Base-by-base conservation (phyloP, 108 stramenopile genomes). In the Epithemia pelagica region DNA sequence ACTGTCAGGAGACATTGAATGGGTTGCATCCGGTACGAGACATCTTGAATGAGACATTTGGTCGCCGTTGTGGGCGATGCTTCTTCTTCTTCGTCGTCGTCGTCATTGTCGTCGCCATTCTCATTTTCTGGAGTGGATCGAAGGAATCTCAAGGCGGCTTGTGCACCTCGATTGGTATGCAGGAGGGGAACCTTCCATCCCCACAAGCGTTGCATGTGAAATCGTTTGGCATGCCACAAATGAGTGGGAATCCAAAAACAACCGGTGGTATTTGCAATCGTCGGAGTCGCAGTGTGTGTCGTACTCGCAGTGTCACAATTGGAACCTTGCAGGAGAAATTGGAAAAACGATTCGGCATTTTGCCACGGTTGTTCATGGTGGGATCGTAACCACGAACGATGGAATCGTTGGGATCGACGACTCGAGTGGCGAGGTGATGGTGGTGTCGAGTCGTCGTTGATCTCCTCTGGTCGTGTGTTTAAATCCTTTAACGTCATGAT, bases 191-290 rank as follows among this genome's bases (percentile, higher is more conserved):
- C 69, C 3, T 72, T 62, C 91, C 85, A 90, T 27, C 79, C 74
- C 74, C 74, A 82, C 59, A 89, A 28, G 29, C 67, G 30, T 28
- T 66, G 61, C 71, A 88, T 83, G 46, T 87, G 88, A 77, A 93
- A 93, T 51, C 91, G 81, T 73, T 93, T 90, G 31, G 85, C 78
- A 64, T 93, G 89, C 91, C 91, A 93, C 3, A 85, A 52, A 52
- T 93, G 91, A 28, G 88, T 90, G 24, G 78, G 60, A 60, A 90
- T 84, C 91, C 91, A 93, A 68, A 64, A 51, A 64, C 67, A 33
- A 30, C 24, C 37, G 60, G 1, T 26, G 25, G 8, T 30, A 30
- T 52, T 0, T 52, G 30, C 26, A 33, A 18, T 29, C 32, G 28
- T 28, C 46, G 26, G 1, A 66, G 27, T 32, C n/a, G 32, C 30